Evolutionary conservation across 345 rosid genomes (phyloP).

Genomic region (Pistacia vera): DNA sequence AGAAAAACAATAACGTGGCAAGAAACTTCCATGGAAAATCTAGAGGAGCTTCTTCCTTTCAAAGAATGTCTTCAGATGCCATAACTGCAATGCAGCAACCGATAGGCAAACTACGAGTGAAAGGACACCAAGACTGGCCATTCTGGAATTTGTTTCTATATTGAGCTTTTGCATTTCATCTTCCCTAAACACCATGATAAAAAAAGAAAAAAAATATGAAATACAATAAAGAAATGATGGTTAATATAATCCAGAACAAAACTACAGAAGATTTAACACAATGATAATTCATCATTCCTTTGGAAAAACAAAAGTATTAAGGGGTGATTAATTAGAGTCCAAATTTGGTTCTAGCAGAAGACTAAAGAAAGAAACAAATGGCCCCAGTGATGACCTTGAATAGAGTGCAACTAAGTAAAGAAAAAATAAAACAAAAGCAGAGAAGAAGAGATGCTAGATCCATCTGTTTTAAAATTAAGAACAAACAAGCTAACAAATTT

Average conservation of each 20-base stretch:
- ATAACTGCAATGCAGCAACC: slow-evolving; percentile 72
- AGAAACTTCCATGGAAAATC: slow-evolving; percentile 3
- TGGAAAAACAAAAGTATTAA: too few relatives aligned
- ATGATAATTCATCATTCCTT: too few relatives aligned
- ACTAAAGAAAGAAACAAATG: background rate
- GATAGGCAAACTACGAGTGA: slow-evolving; percentile 71
- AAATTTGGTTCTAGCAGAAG: too few relatives aligned
- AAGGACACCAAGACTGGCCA: slow-evolving; percentile 60
- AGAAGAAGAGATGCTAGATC: background rate
- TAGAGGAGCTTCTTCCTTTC: slow-evolving; percentile 86
- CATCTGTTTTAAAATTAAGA: background rate
- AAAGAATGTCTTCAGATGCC: slow-evolving; percentile 89
- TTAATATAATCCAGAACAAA: background rate
- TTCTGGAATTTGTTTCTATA: slow-evolving; percentile 60
- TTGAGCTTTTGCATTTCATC: slow-evolving; percentile 86
- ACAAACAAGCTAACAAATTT: background rate
- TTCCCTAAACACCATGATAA: slow-evolving; percentile 47
- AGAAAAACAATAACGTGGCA: background rate
- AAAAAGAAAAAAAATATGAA: background rate
- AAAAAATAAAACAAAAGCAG: background rate
- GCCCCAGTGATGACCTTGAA: background rate
- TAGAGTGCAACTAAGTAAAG: background rate
- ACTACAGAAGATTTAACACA: background rate
- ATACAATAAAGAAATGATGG: background rate
- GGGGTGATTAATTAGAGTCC: too few relatives aligned